These are phyloP conservation scores for Copromyces sp. DNA, from an alignment of 495 filamentous ascomycete species.

Conservation along the genomic window DNA sequence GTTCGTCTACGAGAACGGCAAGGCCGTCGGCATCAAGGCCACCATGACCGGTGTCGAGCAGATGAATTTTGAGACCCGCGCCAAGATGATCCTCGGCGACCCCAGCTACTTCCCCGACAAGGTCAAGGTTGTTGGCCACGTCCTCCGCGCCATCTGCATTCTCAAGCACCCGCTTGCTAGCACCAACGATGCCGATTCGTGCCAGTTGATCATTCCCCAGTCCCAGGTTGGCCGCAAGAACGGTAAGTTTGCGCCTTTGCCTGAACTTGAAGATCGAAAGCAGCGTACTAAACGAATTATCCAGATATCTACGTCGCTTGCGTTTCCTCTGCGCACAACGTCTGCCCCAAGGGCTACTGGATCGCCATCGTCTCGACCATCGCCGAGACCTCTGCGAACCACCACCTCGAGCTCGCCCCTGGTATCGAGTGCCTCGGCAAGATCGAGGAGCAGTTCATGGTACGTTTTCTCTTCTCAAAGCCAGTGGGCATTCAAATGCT, in stretches of 20 bases:
- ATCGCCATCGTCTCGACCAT: constrained; percentile 98
- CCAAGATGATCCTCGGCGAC: constrained; percentile 91
- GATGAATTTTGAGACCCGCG: constrained; percentile 93
- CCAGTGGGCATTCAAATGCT: background rate
- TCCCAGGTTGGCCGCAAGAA: constrained; percentile 91
- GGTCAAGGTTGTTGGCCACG: constrained; percentile 73
- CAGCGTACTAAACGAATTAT: background rate
- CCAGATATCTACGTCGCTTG: constrained; percentile 96
- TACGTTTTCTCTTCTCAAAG: constrained; percentile 12
- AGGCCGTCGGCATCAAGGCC: constrained; percentile 88
- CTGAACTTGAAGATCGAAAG: background rate
- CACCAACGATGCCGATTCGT: constrained; percentile 81
- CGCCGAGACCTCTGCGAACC: constrained; percentile 82
- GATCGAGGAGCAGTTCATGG: constrained; percentile 96
- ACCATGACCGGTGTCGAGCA: constrained; percentile 83
- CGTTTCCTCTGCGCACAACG: constrained; percentile 92
- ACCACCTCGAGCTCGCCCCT: constrained; percentile 87
- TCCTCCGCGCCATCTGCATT: constrained; percentile 94
- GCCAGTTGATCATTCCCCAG: constrained; percentile 96
- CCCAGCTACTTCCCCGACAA: constrained; percentile 94
- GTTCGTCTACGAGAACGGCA: constrained; percentile 66
- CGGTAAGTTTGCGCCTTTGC: constrained; percentile 44
- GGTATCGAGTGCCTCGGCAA: constrained; percentile 88
- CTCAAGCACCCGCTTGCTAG: constrained; percentile 83
- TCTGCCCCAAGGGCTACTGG: constrained; percentile 98